Evolutionary conservation across 768 basidiomycete species (phyloP).

Genomic region (Brasilioporus rufonigricans): DNA sequence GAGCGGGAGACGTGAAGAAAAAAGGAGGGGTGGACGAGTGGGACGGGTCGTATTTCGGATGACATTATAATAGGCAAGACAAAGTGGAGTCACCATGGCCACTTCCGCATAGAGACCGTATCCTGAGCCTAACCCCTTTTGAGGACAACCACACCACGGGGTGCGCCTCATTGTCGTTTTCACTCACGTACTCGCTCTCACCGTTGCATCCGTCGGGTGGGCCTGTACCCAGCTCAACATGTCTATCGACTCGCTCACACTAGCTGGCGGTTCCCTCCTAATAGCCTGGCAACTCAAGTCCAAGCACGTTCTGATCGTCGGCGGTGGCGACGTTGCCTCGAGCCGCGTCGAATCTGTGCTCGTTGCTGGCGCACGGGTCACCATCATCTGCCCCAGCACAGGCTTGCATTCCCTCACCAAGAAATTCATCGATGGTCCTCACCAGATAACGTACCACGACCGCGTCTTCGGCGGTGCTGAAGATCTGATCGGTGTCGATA

Average conservation of each 20-base stretch:
- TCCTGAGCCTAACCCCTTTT: not conserved
- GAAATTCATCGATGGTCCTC: conserved; percentile 43
- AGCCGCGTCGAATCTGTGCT: conserved; percentile 86
- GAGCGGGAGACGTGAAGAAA: not conserved
- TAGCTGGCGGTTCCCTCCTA: conserved; percentile 72
- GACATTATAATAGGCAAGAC: not conserved
- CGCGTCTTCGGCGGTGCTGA: conserved; percentile 60
- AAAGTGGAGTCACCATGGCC: not conserved
- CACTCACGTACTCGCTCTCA: conserved; percentile 1
- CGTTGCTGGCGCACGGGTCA: conserved; percentile 72
- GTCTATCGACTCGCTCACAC: conserved; percentile 8
- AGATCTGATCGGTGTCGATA: conserved; percentile 71
- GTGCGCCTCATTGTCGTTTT: not conserved
- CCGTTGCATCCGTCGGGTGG: not conserved
- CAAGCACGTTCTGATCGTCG: conserved; percentile 85
- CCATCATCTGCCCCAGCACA: conserved; percentile 67
- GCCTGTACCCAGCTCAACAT: not conserved
- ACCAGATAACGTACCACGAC: conserved; percentile 65
- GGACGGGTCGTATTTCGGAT: too few relatives aligned
- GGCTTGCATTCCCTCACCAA: conserved; percentile 65
- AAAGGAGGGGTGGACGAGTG: not conserved
- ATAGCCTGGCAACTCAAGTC: conserved; percentile 90
- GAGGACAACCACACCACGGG: not conserved
- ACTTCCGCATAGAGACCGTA: not conserved
- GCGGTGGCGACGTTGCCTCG: conserved; percentile 91